Base-by-base conservation (phyloP, 2,329 filamentous ascomycete genomes). In the Alternaria atra region DNA sequence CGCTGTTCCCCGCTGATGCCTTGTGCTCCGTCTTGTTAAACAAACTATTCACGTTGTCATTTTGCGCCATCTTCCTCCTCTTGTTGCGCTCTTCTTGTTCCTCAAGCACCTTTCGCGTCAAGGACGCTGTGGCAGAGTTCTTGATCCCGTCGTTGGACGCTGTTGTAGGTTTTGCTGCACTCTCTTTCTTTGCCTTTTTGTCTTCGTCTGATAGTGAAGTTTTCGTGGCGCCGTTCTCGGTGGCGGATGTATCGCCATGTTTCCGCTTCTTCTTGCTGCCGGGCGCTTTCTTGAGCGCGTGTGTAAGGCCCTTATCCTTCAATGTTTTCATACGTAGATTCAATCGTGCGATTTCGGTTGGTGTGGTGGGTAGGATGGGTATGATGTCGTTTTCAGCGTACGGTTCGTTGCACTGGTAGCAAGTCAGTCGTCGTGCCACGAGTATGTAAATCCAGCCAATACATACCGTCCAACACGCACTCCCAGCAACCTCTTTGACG, bases 81-180 rank as follows among this genome's bases (percentile, higher is more conserved):
- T 94, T 97, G 67, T 93, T 93, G 57, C 87, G 85, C 72, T 91
- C 89, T 52, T 94, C 91, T 76, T 97, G 92, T 72, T 98, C 94
- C 25, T 91, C 90, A 27, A 98, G 78, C 0, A 99, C 94, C 69
- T 90, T 93, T 0, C 91, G 91, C 0, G 94, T 97, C 43, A 99
- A 80, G 4, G 89, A 91, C 0, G 94, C 94, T 0, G 95, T 95
- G 56, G 92, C 87, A 0, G 92, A 84, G 70, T 98, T 97, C 77
- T 97, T 97, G 78, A 98, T 97, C 10, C 90, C 88, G 54, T 84
- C 80, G 39, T 56, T 64, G n/a, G 50, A 23, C 23, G 54, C 52
- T 15, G 52, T 34, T 51, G 40, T 43, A 15, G 40, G 4, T 47
- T 57, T 52, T 17, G 61, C 58, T n/a, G 68, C 62, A 12, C 62